Conservation (phyloP, 139 green algal genomes). For the Chlamydomonas sphaeroides region DNA sequence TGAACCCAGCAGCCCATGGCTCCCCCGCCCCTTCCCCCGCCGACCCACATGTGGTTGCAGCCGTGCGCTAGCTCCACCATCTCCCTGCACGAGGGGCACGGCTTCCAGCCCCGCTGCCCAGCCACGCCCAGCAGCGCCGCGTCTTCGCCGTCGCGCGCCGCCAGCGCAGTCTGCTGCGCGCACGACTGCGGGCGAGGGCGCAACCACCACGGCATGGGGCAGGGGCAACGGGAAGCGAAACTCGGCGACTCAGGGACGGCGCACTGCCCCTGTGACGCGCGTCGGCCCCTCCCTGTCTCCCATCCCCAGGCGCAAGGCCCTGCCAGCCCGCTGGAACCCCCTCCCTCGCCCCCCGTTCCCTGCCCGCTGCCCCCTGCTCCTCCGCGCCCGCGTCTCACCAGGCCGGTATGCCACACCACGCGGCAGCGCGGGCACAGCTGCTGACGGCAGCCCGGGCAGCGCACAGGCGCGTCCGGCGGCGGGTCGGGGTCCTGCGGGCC, state of each 20-base stretch:
- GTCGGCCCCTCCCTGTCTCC: too few relatives aligned
- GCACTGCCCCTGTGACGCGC: too few relatives aligned
- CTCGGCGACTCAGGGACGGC: too few relatives aligned
- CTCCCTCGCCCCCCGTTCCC: too few relatives aligned
- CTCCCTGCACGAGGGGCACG: constrained; percentile 20
- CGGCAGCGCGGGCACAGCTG: constrained; percentile 25
- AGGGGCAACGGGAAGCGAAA: too few relatives aligned
- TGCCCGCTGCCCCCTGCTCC: not conserved
- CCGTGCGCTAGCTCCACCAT: constrained; percentile 42
- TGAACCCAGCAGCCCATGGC: too few relatives aligned
- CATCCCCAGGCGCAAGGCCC: too few relatives aligned
- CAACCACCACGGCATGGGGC: too few relatives aligned
- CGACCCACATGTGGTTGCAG: constrained; percentile 48
- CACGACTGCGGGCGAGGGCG: constrained; percentile 4
- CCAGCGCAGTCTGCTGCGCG: constrained; percentile 24
- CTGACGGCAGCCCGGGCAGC: constrained; percentile 28
- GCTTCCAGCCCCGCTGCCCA: constrained; percentile 33
- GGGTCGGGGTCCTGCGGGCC: not conserved
- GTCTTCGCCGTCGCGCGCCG: not conserved
- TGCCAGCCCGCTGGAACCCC: too few relatives aligned
- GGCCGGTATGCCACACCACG: constrained; percentile 14
- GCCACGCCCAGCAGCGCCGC: constrained; percentile 28
- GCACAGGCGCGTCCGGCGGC: not conserved
- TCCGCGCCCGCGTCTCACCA: too few relatives aligned
- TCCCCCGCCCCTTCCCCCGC: too few relatives aligned